Evolutionary conservation across 805 yeast genomes (phyloP).

Genomic region (Pichia gijzeniarum): DNA sequence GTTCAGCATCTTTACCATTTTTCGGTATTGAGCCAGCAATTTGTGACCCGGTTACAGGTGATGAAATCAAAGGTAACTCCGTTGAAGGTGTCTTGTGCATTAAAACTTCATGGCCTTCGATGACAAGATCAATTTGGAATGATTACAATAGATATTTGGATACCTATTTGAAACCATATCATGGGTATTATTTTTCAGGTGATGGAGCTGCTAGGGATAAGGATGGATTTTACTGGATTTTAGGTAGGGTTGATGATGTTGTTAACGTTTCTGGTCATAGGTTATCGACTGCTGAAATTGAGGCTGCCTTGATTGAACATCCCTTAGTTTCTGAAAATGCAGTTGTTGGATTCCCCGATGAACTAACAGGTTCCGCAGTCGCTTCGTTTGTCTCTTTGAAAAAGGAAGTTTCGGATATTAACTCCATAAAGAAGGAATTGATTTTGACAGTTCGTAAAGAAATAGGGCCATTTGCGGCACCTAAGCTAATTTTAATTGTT

Average conservation of each 20-base stretch:
- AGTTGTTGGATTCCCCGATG: slow-evolving; percentile 78
- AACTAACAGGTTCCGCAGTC: slow-evolving; percentile 81
- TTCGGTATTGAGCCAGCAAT: slow-evolving; percentile 73
- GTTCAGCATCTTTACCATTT: slow-evolving; percentile 79
- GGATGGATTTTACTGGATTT: slow-evolving; percentile 80
- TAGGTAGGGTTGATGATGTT: slow-evolving; percentile 85
- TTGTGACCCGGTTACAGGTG: slow-evolving; percentile 69
- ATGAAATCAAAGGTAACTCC: slow-evolving; percentile 58
- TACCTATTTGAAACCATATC: slow-evolving; percentile 77
- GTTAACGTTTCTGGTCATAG: slow-evolving; percentile 85
- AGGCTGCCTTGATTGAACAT: slow-evolving; percentile 74
- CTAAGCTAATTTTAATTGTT: slow-evolving; percentile 65
- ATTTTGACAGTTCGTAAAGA: slow-evolving; percentile 67
- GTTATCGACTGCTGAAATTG: slow-evolving; percentile 84
- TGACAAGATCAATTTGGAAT: slow-evolving; percentile 77
- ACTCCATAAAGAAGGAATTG: slow-evolving; percentile 54
- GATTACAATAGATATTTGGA: slow-evolving; percentile 71
- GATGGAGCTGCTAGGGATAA: slow-evolving; percentile 85
- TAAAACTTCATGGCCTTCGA: slow-evolving; percentile 75
- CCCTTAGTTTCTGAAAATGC: slow-evolving; percentile 69
- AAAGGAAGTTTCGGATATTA: slow-evolving; percentile 40
- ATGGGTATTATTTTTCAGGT: slow-evolving; percentile 79
- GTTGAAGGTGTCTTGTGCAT: slow-evolving; percentile 79
- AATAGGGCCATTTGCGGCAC: slow-evolving; percentile 85
- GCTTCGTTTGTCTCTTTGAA: slow-evolving; percentile 76